These are phyloP conservation scores for Discostella pseudostelligera DNA, from an alignment of 108 stramenopile species.

Conservation along the genomic window DNA sequence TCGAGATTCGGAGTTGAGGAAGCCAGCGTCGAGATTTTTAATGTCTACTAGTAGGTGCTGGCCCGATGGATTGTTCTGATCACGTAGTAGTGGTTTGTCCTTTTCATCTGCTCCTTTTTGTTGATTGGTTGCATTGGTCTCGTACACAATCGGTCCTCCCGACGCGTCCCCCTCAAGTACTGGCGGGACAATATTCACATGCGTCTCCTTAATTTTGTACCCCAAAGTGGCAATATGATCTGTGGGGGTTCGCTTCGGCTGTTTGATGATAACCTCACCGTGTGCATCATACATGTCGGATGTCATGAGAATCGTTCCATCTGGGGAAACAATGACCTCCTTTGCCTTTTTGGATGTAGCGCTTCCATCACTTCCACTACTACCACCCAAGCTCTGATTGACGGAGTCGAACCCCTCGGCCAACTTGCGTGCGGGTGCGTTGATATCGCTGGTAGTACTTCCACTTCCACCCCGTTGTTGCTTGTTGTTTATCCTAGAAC, in stretches of 20 bases:
- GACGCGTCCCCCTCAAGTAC: constrained; percentile 34
- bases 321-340: constrained; percentile 12
- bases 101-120: not conserved
- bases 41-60: constrained; percentile 86
- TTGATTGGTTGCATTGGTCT: constrained; percentile 1
- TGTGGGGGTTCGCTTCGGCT: constrained; percentile 33
- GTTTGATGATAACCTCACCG: constrained; percentile 28
- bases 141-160: constrained; percentile 21
- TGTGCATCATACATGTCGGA: constrained; percentile 3
- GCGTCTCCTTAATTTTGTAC: constrained; percentile 42
- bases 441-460: constrained; percentile 1
- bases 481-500: not conserved
- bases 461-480: not conserved
- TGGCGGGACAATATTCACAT: constrained; percentile 42
- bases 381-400: not conserved
- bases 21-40: constrained; percentile 68
- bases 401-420: not conserved
- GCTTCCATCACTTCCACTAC: too few relatives aligned
- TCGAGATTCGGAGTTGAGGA: constrained; percentile 68
- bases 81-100: constrained; percentile 14
- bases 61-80: constrained; percentile 56
- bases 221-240: constrained; percentile 41
- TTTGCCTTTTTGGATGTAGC: constrained; percentile 37
- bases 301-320: constrained; percentile 3
- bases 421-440: constrained; percentile 9